A percentile compares a stretch with the other conserved stretches of the same genome.
These are phyloP conservation scores for Microbotryum saponariae DNA, from an alignment of 1,284 basidiomycete genomes.

Conservation along the genomic window DNA sequence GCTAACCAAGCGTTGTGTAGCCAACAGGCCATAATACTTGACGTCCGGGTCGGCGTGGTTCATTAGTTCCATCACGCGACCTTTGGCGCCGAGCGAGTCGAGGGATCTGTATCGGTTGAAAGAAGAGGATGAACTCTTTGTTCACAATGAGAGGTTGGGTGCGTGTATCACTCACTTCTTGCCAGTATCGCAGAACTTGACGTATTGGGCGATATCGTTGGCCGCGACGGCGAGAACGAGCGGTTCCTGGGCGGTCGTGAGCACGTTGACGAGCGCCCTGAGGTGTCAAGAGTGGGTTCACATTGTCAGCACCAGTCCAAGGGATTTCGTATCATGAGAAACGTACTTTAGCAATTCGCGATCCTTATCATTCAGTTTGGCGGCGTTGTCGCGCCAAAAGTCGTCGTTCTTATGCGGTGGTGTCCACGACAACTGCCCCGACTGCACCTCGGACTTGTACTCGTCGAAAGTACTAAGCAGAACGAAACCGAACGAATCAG, in stretches of 20 bases:
- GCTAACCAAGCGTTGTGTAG: conserved; percentile 48
- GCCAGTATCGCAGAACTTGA: conserved; percentile 77
- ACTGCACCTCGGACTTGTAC: conserved; percentile 81
- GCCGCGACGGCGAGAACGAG: conserved; percentile 69
- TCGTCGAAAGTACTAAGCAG: conserved; percentile 78
- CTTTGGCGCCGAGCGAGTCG: conserved; percentile 77
- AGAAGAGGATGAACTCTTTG: background rate
- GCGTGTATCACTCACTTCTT: conserved; percentile 60
- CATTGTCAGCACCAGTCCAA: background rate
- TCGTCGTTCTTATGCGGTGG: conserved; percentile 92
- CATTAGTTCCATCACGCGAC: conserved; percentile 90
- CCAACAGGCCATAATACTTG: conserved; percentile 78
- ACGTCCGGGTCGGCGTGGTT: conserved; percentile 79
- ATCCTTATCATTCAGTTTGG: conserved; percentile 70
- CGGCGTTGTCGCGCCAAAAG: conserved; percentile 95
- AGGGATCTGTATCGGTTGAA: conserved; percentile 52
- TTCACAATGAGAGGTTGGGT: background rate
- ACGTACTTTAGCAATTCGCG: conserved; percentile 68
- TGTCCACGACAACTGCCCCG: conserved; percentile 83
- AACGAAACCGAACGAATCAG: too few species aligned
- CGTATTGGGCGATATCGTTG: conserved; percentile 88
- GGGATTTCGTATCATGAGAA: background rate
- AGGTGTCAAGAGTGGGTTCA: background rate
- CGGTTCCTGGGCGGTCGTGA: conserved; percentile 64
- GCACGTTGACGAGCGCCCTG: conserved; percentile 63